Percentiles rank a stretch among this genome's conserved stretches.
Conservation (phyloP, 257 asterid species). For the Marsdenia floribunda region DNA sequence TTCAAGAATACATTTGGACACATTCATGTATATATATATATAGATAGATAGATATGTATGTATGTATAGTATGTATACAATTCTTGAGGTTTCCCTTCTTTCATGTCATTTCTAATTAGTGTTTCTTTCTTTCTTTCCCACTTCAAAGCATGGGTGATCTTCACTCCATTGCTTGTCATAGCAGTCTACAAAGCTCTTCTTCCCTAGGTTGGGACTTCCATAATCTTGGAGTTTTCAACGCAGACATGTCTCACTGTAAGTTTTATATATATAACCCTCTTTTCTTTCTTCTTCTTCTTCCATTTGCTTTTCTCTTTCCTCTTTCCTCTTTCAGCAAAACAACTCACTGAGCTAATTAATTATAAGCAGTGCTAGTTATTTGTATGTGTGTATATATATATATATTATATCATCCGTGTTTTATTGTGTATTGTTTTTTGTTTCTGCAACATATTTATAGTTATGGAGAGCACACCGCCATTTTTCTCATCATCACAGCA, state of each 20-base stretch:
- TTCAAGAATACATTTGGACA: neutral
- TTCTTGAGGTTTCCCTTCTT: too few species aligned
- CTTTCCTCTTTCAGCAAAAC: neutral
- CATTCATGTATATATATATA: neutral
- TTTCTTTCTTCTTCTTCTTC: neutral
- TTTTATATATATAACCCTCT: neutral
- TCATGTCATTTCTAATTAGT: too few species aligned
- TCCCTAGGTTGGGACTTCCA: constrained; percentile 40
- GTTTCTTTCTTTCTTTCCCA: neutral
- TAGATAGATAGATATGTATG: too few species aligned
- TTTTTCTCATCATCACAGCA: constrained; percentile 18
- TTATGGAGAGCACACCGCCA: constrained; percentile 38
- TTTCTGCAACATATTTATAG: constrained; percentile 1
- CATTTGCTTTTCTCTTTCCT: neutral
- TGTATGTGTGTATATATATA: too few species aligned
- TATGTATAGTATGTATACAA: too few species aligned
- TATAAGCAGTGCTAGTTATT: too few species aligned
- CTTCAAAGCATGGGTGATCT: constrained; percentile 38
- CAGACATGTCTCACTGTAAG: constrained; percentile 44
- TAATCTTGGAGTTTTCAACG: constrained; percentile 63
- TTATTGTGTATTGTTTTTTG: neutral
- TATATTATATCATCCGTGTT: neutral
- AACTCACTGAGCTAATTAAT: neutral
- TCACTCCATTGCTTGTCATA: constrained; percentile 48
- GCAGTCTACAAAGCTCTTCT: constrained; percentile 29